Evolutionary conservation across 2,329 filamentous ascomycete genomes (phyloP).

Genomic region (Ophiostoma novo-ulmi): DNA sequence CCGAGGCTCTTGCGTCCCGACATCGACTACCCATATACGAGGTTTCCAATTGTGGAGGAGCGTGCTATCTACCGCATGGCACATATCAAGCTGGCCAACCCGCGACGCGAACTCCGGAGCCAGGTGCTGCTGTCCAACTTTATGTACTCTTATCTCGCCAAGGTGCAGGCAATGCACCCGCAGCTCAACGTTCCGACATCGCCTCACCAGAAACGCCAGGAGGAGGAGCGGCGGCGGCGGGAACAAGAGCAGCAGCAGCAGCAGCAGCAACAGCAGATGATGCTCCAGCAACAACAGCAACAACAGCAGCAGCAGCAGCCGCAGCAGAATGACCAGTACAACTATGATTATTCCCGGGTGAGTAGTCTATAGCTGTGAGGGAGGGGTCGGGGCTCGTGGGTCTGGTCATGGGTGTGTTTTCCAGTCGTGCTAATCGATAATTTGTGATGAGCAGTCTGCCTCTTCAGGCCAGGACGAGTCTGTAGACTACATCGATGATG

Average conservation of each 20-base stretch:
- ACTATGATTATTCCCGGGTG: constrained; percentile 38
- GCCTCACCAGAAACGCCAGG: constrained; percentile 47
- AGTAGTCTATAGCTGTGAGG: constrained; percentile 21
- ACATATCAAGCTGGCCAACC: constrained; percentile 98
- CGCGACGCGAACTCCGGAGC: constrained; percentile 81
- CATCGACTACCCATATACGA: constrained; percentile 91
- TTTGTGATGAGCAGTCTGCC: constrained; percentile 21
- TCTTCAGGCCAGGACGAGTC: constrained; percentile 27
- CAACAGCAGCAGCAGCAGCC: constrained; percentile 29
- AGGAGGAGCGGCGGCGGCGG: constrained; percentile 45
- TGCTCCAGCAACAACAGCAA: constrained; percentile 24
- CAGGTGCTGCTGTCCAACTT: constrained; percentile 97
- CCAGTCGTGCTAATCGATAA: not conserved
- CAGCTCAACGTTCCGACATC: constrained; percentile 87
- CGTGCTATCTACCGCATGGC: constrained; percentile 97
- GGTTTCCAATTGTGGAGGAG: constrained; percentile 92
- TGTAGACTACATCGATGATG: constrained; percentile 35
- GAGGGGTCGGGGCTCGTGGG: not conserved
- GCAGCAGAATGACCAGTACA: constrained; percentile 31
- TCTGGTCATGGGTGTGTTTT: not conserved
- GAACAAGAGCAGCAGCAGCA: constrained; percentile 44
- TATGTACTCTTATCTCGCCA: constrained; percentile 98
- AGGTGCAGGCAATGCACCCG: constrained; percentile 98
- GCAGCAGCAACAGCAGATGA: constrained; percentile 38
- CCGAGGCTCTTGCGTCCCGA: constrained; percentile 73